Percentiles rank a stretch among this genome's conserved stretches.
Conservation (phyloP, 2,329 filamentous ascomycete genomes). For the Coniella vitis region DNA sequence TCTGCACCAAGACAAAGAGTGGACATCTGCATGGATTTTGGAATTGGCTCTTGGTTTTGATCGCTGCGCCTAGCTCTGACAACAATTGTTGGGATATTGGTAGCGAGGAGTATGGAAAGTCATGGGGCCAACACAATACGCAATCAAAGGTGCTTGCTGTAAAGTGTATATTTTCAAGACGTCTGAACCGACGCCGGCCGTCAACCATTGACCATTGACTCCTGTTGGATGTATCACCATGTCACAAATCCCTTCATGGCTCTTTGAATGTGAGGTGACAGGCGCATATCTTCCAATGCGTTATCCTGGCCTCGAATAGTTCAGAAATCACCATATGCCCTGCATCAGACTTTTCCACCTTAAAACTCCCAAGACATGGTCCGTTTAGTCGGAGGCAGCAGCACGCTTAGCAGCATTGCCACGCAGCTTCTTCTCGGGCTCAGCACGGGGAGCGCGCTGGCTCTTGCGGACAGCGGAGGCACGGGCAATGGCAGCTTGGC, state of each 20-base stretch:
- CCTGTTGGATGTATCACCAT: constrained; percentile 16
- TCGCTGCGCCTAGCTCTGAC: background rate
- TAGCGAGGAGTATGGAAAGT: background rate
- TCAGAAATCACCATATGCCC: background rate
- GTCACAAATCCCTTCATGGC: constrained; percentile 7
- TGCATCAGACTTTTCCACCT: constrained; percentile 8
- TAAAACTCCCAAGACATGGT: background rate
- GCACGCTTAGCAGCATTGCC: constrained; percentile 76
- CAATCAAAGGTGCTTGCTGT: background rate
- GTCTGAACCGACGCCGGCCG: constrained; percentile 11
- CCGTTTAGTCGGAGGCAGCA: constrained; percentile 38
- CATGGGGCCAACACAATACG: background rate
- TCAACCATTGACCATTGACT: constrained; percentile 15
- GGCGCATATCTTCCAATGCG: constrained; percentile 2
- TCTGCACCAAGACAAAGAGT: background rate
- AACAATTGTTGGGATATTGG: background rate
- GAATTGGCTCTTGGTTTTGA: constrained; percentile 9
- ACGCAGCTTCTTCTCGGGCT: constrained; percentile 66
- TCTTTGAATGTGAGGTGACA: constrained; percentile 3
- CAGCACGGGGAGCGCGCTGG: constrained; percentile 72
- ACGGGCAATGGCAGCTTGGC: constrained; percentile 72
- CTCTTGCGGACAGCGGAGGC: constrained; percentile 77
- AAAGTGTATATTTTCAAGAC: constrained; percentile 9
- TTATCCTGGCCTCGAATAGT: constrained; percentile 4
- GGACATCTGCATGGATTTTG: background rate